Conservation (phyloP, 2,329 filamentous ascomycete genomes). For the Pseudomassariella vexata region DNA sequence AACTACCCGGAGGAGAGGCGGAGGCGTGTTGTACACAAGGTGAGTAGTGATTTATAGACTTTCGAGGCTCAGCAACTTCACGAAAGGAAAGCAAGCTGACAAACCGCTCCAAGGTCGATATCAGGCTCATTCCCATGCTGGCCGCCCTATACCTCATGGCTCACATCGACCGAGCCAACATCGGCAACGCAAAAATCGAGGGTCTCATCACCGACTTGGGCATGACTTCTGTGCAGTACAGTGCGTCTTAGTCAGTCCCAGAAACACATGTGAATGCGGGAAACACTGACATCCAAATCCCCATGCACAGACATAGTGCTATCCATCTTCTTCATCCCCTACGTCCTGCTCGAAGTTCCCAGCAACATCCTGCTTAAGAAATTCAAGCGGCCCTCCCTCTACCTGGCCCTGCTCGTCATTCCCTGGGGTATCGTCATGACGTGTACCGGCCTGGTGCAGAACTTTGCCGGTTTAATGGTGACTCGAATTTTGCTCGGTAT, state of each 20-base stretch:
- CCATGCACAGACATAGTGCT: too few species aligned
- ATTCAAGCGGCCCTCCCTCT: conserved; percentile 52
- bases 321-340: conserved; percentile 28
- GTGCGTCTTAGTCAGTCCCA: conserved; percentile 15
- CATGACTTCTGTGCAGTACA: conserved; percentile 42
- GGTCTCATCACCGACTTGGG: conserved; percentile 36
- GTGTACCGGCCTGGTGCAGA: conserved; percentile 17
- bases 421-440: conserved; percentile 29
- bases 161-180: conserved; percentile 48
- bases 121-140: conserved; percentile 40
- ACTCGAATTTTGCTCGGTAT: conserved; percentile 25
- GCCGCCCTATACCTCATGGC: conserved; percentile 47
- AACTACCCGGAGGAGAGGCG: conserved; percentile 15
- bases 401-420: conserved; percentile 60
- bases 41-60: too few species aligned
- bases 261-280: background rate
- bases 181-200: conserved; percentile 40
- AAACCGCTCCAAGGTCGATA: conserved; percentile 21
- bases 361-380: conserved; percentile 62
- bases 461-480: conserved; percentile 20
- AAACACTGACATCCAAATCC: too few species aligned
- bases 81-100: too few species aligned
- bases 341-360: conserved; percentile 55
- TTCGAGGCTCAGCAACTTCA: too few species aligned
- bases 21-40: conserved; percentile 19